Conservation (phyloP, 441 rosid genomes). For the Erysimum cheiri region DNA sequence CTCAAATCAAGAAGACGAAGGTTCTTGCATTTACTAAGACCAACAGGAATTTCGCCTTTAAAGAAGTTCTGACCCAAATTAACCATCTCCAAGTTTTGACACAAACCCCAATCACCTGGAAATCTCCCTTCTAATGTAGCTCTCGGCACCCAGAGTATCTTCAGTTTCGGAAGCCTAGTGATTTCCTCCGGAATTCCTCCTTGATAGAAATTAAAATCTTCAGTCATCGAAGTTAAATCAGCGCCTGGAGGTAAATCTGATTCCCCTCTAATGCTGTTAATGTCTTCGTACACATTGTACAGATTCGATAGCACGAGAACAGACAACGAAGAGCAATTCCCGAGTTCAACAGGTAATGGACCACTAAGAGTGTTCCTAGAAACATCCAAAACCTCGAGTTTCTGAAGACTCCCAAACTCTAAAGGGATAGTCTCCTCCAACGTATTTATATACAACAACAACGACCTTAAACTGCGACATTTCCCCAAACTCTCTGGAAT, state of each 20-base stretch:
- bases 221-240: slow-evolving; percentile 33
- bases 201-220: slow-evolving; percentile 51
- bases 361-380: slow-evolving; percentile 64
- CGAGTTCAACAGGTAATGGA: slow-evolving; percentile 58
- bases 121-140: slow-evolving; percentile 56
- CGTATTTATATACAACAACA: slow-evolving; percentile 62
- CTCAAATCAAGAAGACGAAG: slow-evolving; percentile 65
- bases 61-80: slow-evolving; percentile 61
- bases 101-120: slow-evolving; percentile 54
- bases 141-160: slow-evolving; percentile 62
- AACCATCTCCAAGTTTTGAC: slow-evolving; percentile 59
- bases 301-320: slow-evolving; percentile 62
- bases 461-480: slow-evolving; percentile 51
- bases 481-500: slow-evolving; percentile 64
- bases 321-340: slow-evolving; percentile 57
- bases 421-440: slow-evolving; percentile 60
- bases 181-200: slow-evolving; percentile 54
- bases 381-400: slow-evolving; percentile 67
- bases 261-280: slow-evolving; percentile 39
- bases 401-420: slow-evolving; percentile 56
- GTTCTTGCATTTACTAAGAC: slow-evolving; percentile 54
- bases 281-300: slow-evolving; percentile 42
- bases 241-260: slow-evolving; percentile 33
- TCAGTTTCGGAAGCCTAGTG: slow-evolving; percentile 54
- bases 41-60: slow-evolving; percentile 48